Conservation (phyloP, 2,329 filamentous ascomycete species). For the Pseudofabraea citricarpa region DNA sequence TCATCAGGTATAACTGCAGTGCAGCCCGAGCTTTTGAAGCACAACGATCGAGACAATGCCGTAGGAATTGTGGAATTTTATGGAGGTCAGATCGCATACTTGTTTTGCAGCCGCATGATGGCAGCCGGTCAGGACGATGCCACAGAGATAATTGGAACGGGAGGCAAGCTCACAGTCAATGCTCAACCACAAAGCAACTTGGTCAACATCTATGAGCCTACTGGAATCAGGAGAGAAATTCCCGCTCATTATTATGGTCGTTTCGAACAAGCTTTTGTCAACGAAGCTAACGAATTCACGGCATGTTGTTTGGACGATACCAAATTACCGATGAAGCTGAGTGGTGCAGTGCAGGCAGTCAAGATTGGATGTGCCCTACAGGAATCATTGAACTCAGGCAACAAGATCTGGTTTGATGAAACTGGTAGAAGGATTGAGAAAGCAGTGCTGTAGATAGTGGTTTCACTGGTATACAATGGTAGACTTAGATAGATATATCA, state of each 20-base stretch:
- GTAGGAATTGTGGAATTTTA: slow-evolving; percentile 63
- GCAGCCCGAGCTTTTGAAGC: slow-evolving; percentile 48
- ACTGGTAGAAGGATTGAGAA: slow-evolving; percentile 30
- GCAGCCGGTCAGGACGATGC: slow-evolving; percentile 61
- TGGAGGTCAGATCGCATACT: slow-evolving; percentile 56
- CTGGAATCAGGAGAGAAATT: slow-evolving; percentile 52
- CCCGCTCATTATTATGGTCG: slow-evolving; percentile 56
- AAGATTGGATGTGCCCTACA: slow-evolving; percentile 39
- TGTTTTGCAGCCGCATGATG: slow-evolving; percentile 63
- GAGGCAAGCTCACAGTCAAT: slow-evolving; percentile 58
- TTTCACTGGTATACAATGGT: no score
- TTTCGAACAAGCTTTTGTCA: slow-evolving; percentile 58
- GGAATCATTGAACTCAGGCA: slow-evolving; percentile 46
- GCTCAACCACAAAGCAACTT: slow-evolving; percentile 48
- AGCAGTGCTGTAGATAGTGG: not conserved
- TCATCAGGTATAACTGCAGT: slow-evolving; percentile 54
- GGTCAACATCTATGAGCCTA: slow-evolving; percentile 47
- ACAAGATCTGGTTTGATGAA: slow-evolving; percentile 54
- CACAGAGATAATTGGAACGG: slow-evolving; percentile 63
- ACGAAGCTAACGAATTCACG: slow-evolving; percentile 57
- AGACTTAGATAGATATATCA: no score
- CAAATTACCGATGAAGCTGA: slow-evolving; percentile 47
- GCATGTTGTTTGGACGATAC: slow-evolving; percentile 51
- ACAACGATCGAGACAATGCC: slow-evolving; percentile 57
- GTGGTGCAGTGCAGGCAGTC: slow-evolving; percentile 43